Conservation (phyloP, 2,329 filamentous ascomycete species). For the Clonostachys chloroleuca region DNA sequence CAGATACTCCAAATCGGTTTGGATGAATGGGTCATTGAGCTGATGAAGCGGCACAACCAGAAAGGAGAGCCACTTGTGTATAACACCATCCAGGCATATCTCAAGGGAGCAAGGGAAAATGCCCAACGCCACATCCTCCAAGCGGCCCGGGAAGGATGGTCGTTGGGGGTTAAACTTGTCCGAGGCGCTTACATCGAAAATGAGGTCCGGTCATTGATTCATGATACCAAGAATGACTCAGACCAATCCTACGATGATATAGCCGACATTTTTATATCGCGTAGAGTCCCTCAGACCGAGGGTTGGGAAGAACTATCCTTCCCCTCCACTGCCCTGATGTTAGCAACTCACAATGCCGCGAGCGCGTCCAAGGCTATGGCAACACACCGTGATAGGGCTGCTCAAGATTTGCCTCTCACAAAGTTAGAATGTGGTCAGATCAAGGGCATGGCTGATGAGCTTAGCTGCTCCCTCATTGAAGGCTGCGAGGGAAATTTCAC, state of each 20-base stretch:
- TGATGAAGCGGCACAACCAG: constrained; percentile 58
- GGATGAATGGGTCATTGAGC: constrained; percentile 69
- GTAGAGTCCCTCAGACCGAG: constrained; percentile 36
- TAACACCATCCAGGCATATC: constrained; percentile 1
- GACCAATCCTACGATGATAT: constrained; percentile 70
- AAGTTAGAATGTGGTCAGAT: constrained; percentile 61
- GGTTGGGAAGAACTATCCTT: constrained; percentile 33
- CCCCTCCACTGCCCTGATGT: constrained; percentile 58
- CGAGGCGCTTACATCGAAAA: constrained; percentile 69
- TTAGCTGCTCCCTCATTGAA: constrained; percentile 57
- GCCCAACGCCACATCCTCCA: constrained; percentile 37
- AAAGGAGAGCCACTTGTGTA: constrained; percentile 17
- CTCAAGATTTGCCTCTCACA: constrained; percentile 40
- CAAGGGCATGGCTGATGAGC: constrained; percentile 93
- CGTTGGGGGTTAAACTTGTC: constrained; percentile 70
- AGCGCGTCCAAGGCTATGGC: constrained; percentile 34
- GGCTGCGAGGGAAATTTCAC: constrained; percentile 32
- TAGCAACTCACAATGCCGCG: constrained; percentile 77
- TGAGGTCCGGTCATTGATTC: constrained; percentile 66
- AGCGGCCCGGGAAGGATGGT: constrained; percentile 58
- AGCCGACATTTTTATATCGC: constrained; percentile 57
- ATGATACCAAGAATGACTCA: constrained; percentile 67
- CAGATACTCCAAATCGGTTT: constrained; percentile 73
- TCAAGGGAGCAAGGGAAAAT: constrained; percentile 37
- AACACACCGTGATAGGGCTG: constrained; percentile 59